These are phyloP conservation scores for Omphalea diandra DNA, from an alignment of 441 rosid genomes.

Conservation along the genomic window DNA sequence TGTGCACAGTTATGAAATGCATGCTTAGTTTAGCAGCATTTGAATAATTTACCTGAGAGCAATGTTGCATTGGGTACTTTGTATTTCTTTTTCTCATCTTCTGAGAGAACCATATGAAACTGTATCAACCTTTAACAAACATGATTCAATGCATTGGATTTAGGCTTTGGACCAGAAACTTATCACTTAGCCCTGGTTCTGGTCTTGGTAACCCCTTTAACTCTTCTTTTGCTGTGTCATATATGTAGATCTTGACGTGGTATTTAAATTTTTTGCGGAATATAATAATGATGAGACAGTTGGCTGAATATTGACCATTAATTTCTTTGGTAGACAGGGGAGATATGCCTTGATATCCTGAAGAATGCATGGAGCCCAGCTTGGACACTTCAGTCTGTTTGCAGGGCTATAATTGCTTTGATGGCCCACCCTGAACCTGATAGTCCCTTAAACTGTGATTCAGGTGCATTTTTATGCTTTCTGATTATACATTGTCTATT, in stretches of 20 bases:
- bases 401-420: slow-evolving; percentile 91
- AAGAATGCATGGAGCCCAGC: slow-evolving; percentile 99
- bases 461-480: slow-evolving; percentile 45
- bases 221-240: not conserved
- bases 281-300: not conserved
- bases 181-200: not conserved
- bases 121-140: not conserved
- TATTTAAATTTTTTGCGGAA: not conserved
- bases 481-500: not conserved
- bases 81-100: not conserved
- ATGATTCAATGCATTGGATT: no score
- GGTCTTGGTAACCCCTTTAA: not conserved
- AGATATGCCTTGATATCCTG: slow-evolving; percentile 95
- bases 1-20: no score
- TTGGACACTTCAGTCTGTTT: slow-evolving; percentile 47
- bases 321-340: slow-evolving; percentile 65
- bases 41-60: not conserved
- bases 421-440: slow-evolving; percentile 99
- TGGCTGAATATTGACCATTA: not conserved
- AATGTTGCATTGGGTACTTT: not conserved
- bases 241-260: not conserved
- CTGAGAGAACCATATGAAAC: not conserved
- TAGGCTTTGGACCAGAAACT: not conserved
- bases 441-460: slow-evolving; percentile 97
- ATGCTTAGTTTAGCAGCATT: no score